Percentiles rank a stretch among this genome's conserved stretches.
These are phyloP conservation scores for Jacaranda mimosifolia DNA, from an alignment of 257 asterid species.

Conservation along the genomic window DNA sequence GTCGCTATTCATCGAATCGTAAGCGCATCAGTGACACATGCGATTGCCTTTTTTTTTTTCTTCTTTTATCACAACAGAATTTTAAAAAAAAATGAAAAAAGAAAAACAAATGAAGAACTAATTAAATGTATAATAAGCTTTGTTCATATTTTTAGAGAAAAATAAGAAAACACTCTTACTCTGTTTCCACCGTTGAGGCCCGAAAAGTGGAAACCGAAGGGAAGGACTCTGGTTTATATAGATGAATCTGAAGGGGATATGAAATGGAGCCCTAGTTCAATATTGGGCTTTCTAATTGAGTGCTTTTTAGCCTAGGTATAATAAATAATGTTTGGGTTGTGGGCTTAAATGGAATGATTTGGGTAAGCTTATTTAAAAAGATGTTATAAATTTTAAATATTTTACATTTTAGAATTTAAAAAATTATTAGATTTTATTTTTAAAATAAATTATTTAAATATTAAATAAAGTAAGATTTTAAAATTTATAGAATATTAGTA, in stretches of 20 bases:
- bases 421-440: no score
- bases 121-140: neutral
- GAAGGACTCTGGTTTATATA: conserved; percentile 7
- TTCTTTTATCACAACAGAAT: neutral
- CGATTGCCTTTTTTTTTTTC: conserved; percentile 43
- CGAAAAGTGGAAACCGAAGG: neutral
- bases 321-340: no score
- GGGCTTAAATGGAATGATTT: no score
- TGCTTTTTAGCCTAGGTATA: no score
- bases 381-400: no score
- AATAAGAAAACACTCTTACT: no score
- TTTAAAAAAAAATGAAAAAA: neutral
- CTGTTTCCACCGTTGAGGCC: neutral
- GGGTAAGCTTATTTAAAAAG: no score
- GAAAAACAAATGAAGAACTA: neutral
- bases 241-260: conserved; percentile 1
- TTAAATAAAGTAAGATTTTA: no score
- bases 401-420: no score
- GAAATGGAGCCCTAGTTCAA: conserved; percentile 34
- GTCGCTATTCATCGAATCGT: conserved; percentile 40
- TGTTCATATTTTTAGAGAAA: neutral
- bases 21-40: conserved; percentile 47
- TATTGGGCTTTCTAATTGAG: neutral
- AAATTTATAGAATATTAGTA: no score
- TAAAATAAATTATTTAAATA: no score